Evolutionary conservation across 2,329 filamentous ascomycete species (phyloP).

Genomic region (Lojkania enalia): DNA sequence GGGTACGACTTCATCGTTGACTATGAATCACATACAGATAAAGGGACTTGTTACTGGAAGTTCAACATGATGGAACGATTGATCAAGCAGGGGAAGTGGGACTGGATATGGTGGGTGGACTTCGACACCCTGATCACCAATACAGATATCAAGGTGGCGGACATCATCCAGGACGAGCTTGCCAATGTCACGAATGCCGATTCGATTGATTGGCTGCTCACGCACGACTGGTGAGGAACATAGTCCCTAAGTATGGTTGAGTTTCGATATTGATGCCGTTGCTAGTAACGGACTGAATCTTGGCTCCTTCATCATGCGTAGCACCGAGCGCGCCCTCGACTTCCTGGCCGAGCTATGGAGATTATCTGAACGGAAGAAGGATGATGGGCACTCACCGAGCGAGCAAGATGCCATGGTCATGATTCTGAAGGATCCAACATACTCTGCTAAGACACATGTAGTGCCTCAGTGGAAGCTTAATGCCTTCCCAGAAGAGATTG

Average conservation of each 20-base stretch:
- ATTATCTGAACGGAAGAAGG: constrained; percentile 17
- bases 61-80: constrained; percentile 45
- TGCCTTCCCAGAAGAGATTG: constrained; percentile 46
- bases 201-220: constrained; percentile 43
- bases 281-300: constrained; percentile 42
- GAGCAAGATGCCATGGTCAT: constrained; percentile 47
- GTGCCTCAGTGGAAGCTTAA: constrained; percentile 46
- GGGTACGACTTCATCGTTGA: constrained; percentile 47
- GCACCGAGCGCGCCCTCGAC: constrained; percentile 38
- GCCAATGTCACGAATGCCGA: constrained; percentile 33
- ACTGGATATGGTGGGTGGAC: constrained; percentile 51
- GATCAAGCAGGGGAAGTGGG: constrained; percentile 38
- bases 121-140: constrained; percentile 49
- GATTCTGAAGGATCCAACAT: constrained; percentile 31
- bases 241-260: too few species aligned
- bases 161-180: constrained; percentile 42
- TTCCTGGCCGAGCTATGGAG: constrained; percentile 27
- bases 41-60: constrained; percentile 42
- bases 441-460: constrained; percentile 24
- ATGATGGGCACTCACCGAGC: constrained; percentile 27
- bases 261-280: neutral
- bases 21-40: constrained; percentile 40
- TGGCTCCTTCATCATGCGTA: constrained; percentile 45
- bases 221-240: constrained; percentile 39
- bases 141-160: constrained; percentile 38